A percentile compares a stretch with the other conserved stretches of the same genome.
phyloP scores from a whole-genome alignment of 768 basidiomycete genomes.

The Phylloporus sp. region DNA sequence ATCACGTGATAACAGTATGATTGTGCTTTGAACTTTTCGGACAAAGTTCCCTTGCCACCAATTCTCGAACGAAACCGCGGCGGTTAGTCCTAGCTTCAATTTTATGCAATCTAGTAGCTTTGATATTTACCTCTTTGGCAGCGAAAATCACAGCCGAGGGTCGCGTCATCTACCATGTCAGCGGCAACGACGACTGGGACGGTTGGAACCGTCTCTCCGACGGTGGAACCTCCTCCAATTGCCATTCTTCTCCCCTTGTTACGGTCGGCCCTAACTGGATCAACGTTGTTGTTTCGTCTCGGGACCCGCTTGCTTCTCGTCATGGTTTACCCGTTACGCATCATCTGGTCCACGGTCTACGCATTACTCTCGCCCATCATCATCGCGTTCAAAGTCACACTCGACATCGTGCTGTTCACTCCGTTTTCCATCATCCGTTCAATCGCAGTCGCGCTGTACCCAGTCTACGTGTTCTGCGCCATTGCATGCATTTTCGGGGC shows the following conservation, averaged over 20 bases:
- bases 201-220: not conserved
- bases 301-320: constrained; percentile 9
- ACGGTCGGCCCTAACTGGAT: constrained; percentile 3
- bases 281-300: constrained; percentile 14
- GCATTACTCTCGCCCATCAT: constrained; percentile 48
- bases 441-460: constrained; percentile 43
- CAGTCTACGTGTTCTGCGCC: constrained; percentile 52
- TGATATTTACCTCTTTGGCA: not conserved
- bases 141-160: not conserved
- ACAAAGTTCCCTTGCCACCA: too few species aligned
- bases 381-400: constrained; percentile 37
- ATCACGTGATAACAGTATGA: too few species aligned
- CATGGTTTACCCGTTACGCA: constrained; percentile 15
- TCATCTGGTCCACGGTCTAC: constrained; percentile 23
- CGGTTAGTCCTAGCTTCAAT: constrained; percentile 5
- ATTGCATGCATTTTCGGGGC: constrained; percentile 51
- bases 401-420: constrained; percentile 39
- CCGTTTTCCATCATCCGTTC: constrained; percentile 40
- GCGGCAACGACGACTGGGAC: not conserved
- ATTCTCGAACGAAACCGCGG: too few species aligned
- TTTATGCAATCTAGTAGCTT: not conserved
- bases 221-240: constrained; percentile 22
- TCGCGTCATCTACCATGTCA: constrained; percentile 7
- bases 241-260: constrained; percentile 20
- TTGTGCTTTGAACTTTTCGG: too few species aligned